Conservation (phyloP, 1,139 yeast genomes). For the Candida pseudocylindracea region DNA sequence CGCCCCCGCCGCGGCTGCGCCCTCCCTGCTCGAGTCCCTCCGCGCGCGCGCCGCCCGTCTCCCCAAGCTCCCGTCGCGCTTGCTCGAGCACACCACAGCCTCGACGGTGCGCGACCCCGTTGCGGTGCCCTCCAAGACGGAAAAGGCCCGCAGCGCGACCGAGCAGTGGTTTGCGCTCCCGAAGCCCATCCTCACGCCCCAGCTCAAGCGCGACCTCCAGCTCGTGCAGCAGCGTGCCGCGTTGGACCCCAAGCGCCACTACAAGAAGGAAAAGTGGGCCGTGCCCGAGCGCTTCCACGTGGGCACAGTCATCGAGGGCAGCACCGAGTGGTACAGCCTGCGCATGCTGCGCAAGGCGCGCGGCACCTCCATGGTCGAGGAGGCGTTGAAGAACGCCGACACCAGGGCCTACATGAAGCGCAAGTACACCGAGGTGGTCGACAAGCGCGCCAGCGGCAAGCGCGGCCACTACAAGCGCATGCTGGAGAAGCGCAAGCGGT, state of each 20-base stretch:
- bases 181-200: constrained; percentile 55
- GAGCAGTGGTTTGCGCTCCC: constrained; percentile 71
- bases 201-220: constrained; percentile 53
- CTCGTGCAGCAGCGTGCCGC: constrained; percentile 74
- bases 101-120: constrained; percentile 19
- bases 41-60: too few relatives aligned
- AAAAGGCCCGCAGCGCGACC: constrained; percentile 16
- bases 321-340: constrained; percentile 57
- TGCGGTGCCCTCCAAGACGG: constrained; percentile 2
- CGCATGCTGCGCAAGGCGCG: constrained; percentile 50
- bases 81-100: not conserved
- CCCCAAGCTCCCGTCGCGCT: not conserved
- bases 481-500: constrained; percentile 23
- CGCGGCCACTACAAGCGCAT: constrained; percentile 45
- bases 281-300: constrained; percentile 68
- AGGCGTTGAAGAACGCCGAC: constrained; percentile 52
- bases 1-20: too few relatives aligned
- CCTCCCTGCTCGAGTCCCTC: too few relatives aligned
- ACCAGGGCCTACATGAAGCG: constrained; percentile 64
- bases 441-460: constrained; percentile 52
- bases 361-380: constrained; percentile 61
- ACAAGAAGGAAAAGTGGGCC: constrained; percentile 70
- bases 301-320: constrained; percentile 75
- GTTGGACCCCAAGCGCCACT: constrained; percentile 87
- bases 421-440: constrained; percentile 64